These are phyloP conservation scores for Paramarasmius palmivorus DNA, from an alignment of 1,284 basidiomycete genomes.

Conservation along the genomic window DNA sequence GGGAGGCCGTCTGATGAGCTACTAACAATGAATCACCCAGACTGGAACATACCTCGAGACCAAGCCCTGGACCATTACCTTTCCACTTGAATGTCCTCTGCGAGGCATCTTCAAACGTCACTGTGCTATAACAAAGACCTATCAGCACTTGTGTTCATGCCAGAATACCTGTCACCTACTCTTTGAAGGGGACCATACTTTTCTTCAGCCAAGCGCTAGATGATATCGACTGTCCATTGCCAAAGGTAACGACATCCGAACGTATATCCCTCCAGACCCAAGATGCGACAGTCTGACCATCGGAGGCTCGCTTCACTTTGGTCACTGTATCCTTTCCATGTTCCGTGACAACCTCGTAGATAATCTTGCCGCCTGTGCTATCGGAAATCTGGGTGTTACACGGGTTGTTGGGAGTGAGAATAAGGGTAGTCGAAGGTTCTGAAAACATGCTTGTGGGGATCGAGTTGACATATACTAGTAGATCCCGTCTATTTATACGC, in stretches of 20 bases:
- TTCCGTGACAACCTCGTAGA: conserved; percentile 40
- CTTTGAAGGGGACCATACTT: conserved; percentile 43
- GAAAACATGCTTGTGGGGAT: too few relatives aligned
- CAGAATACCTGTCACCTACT: conserved; percentile 29
- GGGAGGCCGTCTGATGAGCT: background rate
- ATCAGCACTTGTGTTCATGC: background rate
- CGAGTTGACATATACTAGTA: too few relatives aligned
- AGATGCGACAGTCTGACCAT: conserved; percentile 29
- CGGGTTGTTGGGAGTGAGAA: conserved; percentile 42
- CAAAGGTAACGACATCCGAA: conserved; percentile 32
- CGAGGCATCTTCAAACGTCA: conserved; percentile 34
- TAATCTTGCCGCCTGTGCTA: conserved; percentile 29
- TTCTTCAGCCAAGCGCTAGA: conserved; percentile 43
- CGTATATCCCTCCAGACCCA: conserved; percentile 34
- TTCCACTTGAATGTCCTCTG: conserved; percentile 42
- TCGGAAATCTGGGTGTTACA: conserved; percentile 42
- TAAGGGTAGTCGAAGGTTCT: conserved; percentile 26
- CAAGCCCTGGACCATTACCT: conserved; percentile 33
- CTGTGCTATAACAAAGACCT: conserved; percentile 26
- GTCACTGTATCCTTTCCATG: conserved; percentile 32
- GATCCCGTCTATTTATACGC: too few relatives aligned
- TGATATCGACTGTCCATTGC: conserved; percentile 23
- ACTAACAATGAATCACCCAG: background rate
- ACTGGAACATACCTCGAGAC: conserved; percentile 31
- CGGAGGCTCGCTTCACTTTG: conserved; percentile 28